Evolutionary conservation across 2,329 filamentous ascomycete species (phyloP).

Genomic region (Alternaria sp.): DNA sequence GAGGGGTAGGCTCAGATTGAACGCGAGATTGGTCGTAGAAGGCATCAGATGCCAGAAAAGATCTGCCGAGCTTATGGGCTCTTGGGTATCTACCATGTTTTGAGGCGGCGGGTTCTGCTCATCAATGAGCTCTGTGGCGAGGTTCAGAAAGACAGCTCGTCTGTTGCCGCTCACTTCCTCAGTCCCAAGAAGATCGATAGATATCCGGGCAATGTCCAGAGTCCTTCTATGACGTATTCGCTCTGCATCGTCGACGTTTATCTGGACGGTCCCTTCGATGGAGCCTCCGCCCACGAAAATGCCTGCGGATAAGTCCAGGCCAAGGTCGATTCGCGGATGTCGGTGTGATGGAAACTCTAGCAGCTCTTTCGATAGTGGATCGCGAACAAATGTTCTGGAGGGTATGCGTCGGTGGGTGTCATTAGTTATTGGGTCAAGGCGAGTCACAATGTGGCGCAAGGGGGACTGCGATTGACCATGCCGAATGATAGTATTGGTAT

Average conservation of each 20-base stretch:
- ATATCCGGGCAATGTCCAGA: slow-evolving; percentile 57
- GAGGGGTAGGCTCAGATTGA: slow-evolving; percentile 60
- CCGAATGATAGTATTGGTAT: slow-evolving; percentile 50
- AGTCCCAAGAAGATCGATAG: slow-evolving; percentile 59
- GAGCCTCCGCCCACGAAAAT: slow-evolving; percentile 63
- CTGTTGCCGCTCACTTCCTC: slow-evolving; percentile 58
- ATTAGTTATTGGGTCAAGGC: slow-evolving; percentile 52
- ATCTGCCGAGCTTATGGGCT: slow-evolving; percentile 46
- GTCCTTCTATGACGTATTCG: slow-evolving; percentile 51
- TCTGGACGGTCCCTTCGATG: slow-evolving; percentile 58
- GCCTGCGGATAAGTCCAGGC: slow-evolving; percentile 57
- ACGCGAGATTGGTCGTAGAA: slow-evolving; percentile 56
- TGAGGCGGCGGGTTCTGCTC: slow-evolving; percentile 57
- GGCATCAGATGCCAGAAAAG: slow-evolving; percentile 59
- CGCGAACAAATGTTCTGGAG: slow-evolving; percentile 58
- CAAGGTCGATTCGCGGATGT: slow-evolving; percentile 58
- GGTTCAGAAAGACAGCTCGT: slow-evolving; percentile 57
- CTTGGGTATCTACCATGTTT: slow-evolving; percentile 56
- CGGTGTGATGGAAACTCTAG: slow-evolving; percentile 57
- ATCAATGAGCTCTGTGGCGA: slow-evolving; percentile 60
- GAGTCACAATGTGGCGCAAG: slow-evolving; percentile 52
- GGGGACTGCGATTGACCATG: slow-evolving; percentile 57
- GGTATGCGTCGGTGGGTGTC: slow-evolving; percentile 52
- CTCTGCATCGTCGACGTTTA: slow-evolving; percentile 57
- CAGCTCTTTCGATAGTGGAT: slow-evolving; percentile 55